phyloP scores from a whole-genome alignment of 2,329 filamentous ascomycete species.

The Fusarium siculi region DNA sequence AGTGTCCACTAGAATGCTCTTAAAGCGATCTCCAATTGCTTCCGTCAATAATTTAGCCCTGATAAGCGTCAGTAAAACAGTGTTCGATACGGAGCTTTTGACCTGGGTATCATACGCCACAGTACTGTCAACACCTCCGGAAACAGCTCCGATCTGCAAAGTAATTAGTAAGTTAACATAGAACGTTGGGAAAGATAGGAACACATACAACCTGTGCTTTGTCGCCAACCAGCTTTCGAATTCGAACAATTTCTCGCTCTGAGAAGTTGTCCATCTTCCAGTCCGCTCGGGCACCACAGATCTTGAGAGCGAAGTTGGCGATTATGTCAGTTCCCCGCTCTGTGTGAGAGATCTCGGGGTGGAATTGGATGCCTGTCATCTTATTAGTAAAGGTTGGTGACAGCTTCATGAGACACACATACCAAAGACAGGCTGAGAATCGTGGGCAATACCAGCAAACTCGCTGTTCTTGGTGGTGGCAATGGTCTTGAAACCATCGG shows the following conservation, averaged over 20 bases:
- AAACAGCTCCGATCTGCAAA: constrained; percentile 4
- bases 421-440: neutral
- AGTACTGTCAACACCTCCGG: neutral
- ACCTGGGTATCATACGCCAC: neutral
- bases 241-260: neutral
- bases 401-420: neutral
- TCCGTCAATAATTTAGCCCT: neutral
- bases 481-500: neutral
- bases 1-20: neutral
- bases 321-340: neutral
- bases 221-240: neutral
- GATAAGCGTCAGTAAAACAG: neutral
- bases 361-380: neutral
- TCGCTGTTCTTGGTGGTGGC: neutral
- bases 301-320: neutral
- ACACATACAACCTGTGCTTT: constrained; percentile 40
- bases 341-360: neutral
- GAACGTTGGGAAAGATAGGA: neutral
- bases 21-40: neutral
- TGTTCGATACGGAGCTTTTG: neutral
- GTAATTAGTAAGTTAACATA: constrained; percentile 15
- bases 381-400: neutral
- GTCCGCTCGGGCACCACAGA: neutral
- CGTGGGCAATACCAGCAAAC: neutral
- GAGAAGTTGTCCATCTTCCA: neutral